These are phyloP conservation scores for Lipomyces yarrowii DNA, from an alignment of 1,139 yeast species.

Conservation along the genomic window DNA sequence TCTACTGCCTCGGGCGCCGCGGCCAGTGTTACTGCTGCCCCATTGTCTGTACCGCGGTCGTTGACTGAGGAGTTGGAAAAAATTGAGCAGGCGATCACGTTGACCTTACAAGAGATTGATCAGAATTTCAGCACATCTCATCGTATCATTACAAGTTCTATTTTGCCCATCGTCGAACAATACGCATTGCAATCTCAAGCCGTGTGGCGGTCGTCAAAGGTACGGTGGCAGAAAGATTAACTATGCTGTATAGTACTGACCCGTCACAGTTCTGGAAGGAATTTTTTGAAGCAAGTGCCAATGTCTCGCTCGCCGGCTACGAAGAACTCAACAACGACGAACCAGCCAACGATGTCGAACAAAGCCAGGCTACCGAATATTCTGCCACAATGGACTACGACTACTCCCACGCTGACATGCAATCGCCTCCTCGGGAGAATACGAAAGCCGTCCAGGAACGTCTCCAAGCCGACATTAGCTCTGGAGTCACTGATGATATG, in stretches of 20 bases:
- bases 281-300: constrained; percentile 75
- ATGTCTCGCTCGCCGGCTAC: constrained; percentile 61
- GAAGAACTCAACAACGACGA: constrained; percentile 48
- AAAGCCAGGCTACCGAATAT: constrained; percentile 22
- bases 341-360: constrained; percentile 14
- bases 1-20: too few relatives aligned
- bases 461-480: not conserved
- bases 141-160: constrained; percentile 59
- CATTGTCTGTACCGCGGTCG: constrained; percentile 35
- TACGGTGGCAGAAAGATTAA: constrained; percentile 1
- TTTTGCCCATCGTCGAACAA: constrained; percentile 62
- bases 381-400: constrained; percentile 28
- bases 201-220: constrained; percentile 53
- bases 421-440: not conserved
- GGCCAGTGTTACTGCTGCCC: not conserved
- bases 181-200: constrained; percentile 58
- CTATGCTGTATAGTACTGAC: not conserved
- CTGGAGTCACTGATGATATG: constrained; percentile 11
- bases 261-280: constrained; percentile 64
- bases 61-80: constrained; percentile 64
- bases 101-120: constrained; percentile 78
- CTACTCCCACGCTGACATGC: constrained; percentile 5
- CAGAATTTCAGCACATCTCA: constrained; percentile 66
- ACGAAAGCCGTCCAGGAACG: not conserved
- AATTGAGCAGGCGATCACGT: constrained; percentile 79